Evolutionary conservation across 139 green algal species (phyloP).

Genomic region (Coelastrella sp.): DNA sequence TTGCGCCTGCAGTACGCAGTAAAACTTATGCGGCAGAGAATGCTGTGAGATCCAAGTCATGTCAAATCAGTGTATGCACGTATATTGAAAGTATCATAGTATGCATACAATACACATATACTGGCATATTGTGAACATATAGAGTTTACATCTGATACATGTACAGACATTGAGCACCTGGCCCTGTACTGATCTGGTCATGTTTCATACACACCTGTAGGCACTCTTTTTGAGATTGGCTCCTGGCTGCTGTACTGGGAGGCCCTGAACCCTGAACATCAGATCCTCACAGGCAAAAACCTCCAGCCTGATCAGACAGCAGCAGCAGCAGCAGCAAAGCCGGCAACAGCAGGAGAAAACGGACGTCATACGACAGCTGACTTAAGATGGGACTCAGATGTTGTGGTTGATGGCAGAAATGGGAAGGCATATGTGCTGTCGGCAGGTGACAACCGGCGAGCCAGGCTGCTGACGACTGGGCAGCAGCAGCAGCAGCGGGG

Average conservation of each 20-base stretch:
- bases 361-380: too few species aligned
- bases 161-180: too few species aligned
- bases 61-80: too few species aligned
- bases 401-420: background rate
- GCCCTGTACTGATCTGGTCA: too few species aligned
- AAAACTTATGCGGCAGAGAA: too few species aligned
- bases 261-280: slow-evolving; percentile 32
- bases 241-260: slow-evolving; percentile 46
- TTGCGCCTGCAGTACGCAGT: too few species aligned
- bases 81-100: too few species aligned
- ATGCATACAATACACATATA: too few species aligned
- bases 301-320: background rate
- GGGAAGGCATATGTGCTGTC: background rate
- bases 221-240: slow-evolving; percentile 41
- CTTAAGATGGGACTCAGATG: too few species aligned
- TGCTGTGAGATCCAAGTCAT: too few species aligned
- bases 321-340: slow-evolving; percentile 1
- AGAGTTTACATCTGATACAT: too few species aligned
- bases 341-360: background rate
- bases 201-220: slow-evolving; percentile 9
- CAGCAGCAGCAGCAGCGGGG: slow-evolving; percentile 9
- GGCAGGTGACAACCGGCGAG: background rate
- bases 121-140: too few species aligned
- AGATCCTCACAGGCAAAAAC: slow-evolving; percentile 19
- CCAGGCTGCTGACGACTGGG: background rate